Percentiles rank a stretch among this genome's conserved stretches.
phyloP scores from a whole-genome alignment of 176 grass and related monocot genomes.

The Chrysopogon serrulatus region DNA sequence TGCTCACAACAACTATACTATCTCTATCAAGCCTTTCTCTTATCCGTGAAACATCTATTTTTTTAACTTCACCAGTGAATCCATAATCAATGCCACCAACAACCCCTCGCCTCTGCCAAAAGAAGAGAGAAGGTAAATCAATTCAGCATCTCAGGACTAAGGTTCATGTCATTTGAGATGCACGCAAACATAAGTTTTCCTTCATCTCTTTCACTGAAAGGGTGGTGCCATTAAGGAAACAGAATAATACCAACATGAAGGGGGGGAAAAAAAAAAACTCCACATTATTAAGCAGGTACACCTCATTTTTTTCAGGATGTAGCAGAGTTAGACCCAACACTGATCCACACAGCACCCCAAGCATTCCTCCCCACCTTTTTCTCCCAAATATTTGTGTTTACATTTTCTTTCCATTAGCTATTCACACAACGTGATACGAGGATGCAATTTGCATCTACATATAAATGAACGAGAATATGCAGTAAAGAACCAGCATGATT shows the following conservation, averaged over 20 bases:
- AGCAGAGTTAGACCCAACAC: neutral
- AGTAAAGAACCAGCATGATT: neutral
- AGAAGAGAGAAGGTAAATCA: slow-evolving; percentile 24
- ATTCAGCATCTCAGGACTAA: slow-evolving; percentile 2
- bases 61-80: slow-evolving; percentile 92
- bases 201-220: neutral
- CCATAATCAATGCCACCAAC: slow-evolving; percentile 65
- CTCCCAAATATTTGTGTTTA: neutral
- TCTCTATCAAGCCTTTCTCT: slow-evolving; percentile 90
- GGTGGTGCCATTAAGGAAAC: neutral
- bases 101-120: slow-evolving; percentile 60
- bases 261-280: neutral
- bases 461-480: slow-evolving; percentile 2
- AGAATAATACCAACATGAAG: neutral
- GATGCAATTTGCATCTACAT: neutral
- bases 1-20: slow-evolving; percentile 89
- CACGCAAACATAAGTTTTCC: neutral
- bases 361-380: neutral
- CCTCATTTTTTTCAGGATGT: neutral
- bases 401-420: neutral
- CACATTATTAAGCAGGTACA: no score
- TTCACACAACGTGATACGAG: neutral
- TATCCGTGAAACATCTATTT: slow-evolving; percentile 83
- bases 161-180: neutral
- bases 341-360: neutral